Conservation (phyloP, 1,284 basidiomycete species). For the Cutaneotrichosporon spelunceum region DNA sequence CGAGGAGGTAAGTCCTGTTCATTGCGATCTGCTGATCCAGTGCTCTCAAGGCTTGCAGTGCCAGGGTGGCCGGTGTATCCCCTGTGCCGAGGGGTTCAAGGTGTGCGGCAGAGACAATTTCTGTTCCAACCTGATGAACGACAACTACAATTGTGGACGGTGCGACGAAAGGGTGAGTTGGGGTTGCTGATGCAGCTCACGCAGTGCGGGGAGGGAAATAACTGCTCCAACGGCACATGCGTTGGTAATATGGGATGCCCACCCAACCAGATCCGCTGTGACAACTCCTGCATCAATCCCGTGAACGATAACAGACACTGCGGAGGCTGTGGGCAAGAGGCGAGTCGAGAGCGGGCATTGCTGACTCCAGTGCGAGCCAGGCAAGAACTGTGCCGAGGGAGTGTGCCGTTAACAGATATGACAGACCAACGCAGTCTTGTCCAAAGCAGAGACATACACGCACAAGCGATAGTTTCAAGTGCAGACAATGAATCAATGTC, state of each 20-base stretch:
- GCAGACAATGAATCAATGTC: background rate
- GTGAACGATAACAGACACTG: background rate
- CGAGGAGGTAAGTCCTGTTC: background rate
- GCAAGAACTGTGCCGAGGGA: background rate
- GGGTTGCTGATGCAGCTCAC: background rate
- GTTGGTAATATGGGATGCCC: background rate
- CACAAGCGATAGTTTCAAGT: background rate
- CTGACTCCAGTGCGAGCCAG: background rate
- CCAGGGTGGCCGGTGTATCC: background rate
- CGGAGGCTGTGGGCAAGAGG: background rate
- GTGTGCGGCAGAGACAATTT: background rate
- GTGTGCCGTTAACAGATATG: background rate
- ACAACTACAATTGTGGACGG: background rate
- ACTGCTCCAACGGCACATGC: background rate
- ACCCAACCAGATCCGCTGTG: background rate
- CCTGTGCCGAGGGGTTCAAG: background rate
- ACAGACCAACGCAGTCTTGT: background rate
- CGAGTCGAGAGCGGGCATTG: background rate
- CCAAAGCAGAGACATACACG: background rate
- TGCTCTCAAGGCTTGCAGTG: background rate
- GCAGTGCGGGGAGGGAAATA: background rate
- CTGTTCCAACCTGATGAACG: background rate
- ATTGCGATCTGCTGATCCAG: background rate
- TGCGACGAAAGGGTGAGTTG: no score
- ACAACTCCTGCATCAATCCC: background rate